These are phyloP conservation scores for Colletotrichum caudatum DNA, from an alignment of 2,329 filamentous ascomycete species.

Conservation along the genomic window DNA sequence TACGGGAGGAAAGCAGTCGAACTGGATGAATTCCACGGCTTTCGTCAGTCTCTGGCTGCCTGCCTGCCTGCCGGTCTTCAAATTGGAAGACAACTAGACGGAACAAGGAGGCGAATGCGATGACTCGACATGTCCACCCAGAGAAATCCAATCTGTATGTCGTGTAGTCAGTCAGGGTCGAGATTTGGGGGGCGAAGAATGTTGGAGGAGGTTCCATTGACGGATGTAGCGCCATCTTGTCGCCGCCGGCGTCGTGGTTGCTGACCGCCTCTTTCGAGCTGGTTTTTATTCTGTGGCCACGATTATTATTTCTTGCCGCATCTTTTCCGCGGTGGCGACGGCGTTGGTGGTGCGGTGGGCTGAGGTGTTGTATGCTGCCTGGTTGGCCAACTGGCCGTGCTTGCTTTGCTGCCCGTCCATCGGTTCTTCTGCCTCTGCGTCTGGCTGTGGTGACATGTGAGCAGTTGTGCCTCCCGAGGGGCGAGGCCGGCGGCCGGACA, in stretches of 20 bases:
- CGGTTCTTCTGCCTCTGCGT: slow-evolving; percentile 19
- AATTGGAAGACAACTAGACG: slow-evolving; percentile 8
- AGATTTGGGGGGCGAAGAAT: slow-evolving; percentile 30
- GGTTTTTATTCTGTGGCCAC: slow-evolving; percentile 16
- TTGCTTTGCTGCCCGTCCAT: slow-evolving; percentile 9
- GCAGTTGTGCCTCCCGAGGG: slow-evolving; percentile 35
- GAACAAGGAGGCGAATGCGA: slow-evolving; percentile 29
- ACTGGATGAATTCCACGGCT: slow-evolving; percentile 1
- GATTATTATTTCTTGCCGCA: slow-evolving; percentile 6
- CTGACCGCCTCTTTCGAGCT: slow-evolving; percentile 37
- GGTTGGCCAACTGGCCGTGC: neutral
- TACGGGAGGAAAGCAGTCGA: slow-evolving; percentile 13
- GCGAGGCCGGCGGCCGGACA: slow-evolving; percentile 9
- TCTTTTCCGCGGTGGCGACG: slow-evolving; percentile 5
- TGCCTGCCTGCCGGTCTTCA: neutral
- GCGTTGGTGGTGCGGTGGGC: slow-evolving; percentile 17
- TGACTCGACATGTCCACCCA: slow-evolving; percentile 27
- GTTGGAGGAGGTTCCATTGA: slow-evolving; percentile 30
- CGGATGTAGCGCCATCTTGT: neutral
- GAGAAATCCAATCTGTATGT: neutral
- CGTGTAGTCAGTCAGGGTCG: neutral
- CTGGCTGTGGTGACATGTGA: slow-evolving; percentile 39
- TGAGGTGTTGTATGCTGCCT: slow-evolving; percentile 32
- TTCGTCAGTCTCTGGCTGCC: slow-evolving; percentile 9
- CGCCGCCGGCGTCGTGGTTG: neutral